Evolutionary conservation across 2,329 filamentous ascomycete genomes (phyloP).

Genomic region (Talaromyces rugulosus): DNA sequence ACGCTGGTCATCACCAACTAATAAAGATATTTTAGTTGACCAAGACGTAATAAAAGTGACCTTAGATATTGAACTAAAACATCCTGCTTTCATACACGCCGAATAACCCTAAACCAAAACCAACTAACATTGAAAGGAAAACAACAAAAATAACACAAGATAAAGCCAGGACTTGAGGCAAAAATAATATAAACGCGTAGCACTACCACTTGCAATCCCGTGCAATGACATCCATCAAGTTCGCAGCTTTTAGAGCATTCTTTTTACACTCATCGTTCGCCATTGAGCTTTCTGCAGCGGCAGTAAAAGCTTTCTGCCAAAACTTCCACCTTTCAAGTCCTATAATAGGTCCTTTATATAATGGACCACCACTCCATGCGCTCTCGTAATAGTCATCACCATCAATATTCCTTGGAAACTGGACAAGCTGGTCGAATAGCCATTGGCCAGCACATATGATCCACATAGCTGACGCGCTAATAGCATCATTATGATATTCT

Average conservation of each 20-base stretch:
- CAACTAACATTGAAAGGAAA: no score
- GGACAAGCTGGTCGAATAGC: slow-evolving; percentile 4
- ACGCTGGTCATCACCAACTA: no score
- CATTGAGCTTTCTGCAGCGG: background rate
- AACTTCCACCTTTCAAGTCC: slow-evolving; percentile 5
- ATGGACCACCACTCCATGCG: background rate
- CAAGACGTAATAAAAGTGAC: no score
- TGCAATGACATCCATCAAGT: slow-evolving; percentile 3
- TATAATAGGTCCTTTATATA: slow-evolving; percentile 5
- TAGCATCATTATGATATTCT: background rate
- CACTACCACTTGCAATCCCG: background rate
- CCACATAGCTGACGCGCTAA: slow-evolving; percentile 6
- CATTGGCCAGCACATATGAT: slow-evolving; percentile 10
- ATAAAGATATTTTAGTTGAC: no score
- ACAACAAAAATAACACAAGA: no score
- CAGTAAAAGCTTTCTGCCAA: slow-evolving; percentile 10
- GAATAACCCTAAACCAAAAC: no score
- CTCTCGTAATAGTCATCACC: background rate
- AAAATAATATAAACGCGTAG: no score
- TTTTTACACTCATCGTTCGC: slow-evolving; percentile 5
- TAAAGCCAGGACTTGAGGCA: no score
- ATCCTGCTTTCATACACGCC: slow-evolving; percentile 10
- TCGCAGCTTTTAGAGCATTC: background rate
- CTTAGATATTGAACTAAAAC: background rate
- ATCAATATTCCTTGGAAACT: background rate